Percentiles rank a stretch among this genome's conserved stretches.
Conservation (phyloP, 2,329 filamentous ascomycete genomes). For the Nannizziopsis barbatae region DNA sequence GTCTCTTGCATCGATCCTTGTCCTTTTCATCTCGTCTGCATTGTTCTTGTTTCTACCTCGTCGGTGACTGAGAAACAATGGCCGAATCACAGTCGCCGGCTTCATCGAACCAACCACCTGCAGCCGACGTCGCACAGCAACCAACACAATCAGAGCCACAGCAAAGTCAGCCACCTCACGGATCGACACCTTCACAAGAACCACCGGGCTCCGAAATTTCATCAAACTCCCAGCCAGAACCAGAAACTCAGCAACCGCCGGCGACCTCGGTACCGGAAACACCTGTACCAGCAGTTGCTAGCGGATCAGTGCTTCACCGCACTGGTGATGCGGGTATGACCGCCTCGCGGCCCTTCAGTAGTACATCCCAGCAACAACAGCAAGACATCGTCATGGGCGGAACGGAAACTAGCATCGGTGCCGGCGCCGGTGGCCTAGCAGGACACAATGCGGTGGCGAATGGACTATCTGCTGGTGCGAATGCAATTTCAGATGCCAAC, state of each 20-base stretch:
- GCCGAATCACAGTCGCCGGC: constrained; percentile 24
- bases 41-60: constrained; percentile 14
- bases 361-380: constrained; percentile 1
- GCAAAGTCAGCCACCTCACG: constrained; percentile 14
- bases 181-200: constrained; percentile 12
- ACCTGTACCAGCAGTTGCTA: neutral
- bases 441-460: constrained; percentile 15
- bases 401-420: constrained; percentile 11
- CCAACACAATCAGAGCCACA: constrained; percentile 15
- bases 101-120: constrained; percentile 16
- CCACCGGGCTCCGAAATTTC: constrained; percentile 14
- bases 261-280: neutral
- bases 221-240: neutral
- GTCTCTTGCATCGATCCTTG: neutral
- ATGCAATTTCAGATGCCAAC: constrained; percentile 14
- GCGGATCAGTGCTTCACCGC: constrained; percentile 1
- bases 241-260: neutral
- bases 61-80: constrained; percentile 23
- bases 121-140: constrained; percentile 14
- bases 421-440: neutral
- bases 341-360: neutral
- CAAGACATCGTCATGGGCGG: constrained; percentile 16
- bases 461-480: constrained; percentile 12
- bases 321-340: constrained; percentile 8
- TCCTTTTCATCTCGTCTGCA: constrained; percentile 8